Percentiles rank a stretch among this genome's conserved stretches.
phyloP scores from a whole-genome alignment of 2,329 filamentous ascomycete species.

The Aspergillus pseudoviridinutans region DNA sequence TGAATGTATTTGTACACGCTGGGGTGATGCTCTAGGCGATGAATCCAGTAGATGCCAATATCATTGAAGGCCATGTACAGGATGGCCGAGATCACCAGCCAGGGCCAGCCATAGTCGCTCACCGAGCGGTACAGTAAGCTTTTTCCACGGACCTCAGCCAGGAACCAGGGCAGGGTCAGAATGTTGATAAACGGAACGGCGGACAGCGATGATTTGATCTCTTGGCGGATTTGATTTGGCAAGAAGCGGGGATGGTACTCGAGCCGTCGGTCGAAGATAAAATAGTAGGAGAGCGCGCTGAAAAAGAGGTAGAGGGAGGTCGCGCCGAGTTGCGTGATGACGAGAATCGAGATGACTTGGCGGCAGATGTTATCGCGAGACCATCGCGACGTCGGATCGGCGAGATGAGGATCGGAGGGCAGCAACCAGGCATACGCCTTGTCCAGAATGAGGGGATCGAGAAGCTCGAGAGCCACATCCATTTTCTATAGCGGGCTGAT shows the following conservation, averaged over 20 bases:
- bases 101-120: slow-evolving; percentile 47
- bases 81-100: slow-evolving; percentile 11
- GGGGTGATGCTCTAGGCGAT: slow-evolving; percentile 72
- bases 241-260: slow-evolving; percentile 79
- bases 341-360: neutral
- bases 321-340: neutral
- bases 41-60: slow-evolving; percentile 75
- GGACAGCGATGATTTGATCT: slow-evolving; percentile 67
- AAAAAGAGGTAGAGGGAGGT: neutral
- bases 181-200: slow-evolving; percentile 72
- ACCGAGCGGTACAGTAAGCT: slow-evolving; percentile 71
- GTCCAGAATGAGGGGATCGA: neutral
- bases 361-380: neutral
- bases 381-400: neutral
- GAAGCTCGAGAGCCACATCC: neutral
- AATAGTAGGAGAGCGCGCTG: slow-evolving; percentile 60
- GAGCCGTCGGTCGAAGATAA: slow-evolving; percentile 79
- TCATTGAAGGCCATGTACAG: slow-evolving; percentile 78
- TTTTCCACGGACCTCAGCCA: slow-evolving; percentile 70
- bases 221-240: slow-evolving; percentile 75
- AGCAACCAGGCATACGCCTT: slow-evolving; percentile 1
- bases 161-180: slow-evolving; percentile 69
- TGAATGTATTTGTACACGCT: slow-evolving; percentile 72
- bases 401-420: neutral
- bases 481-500: neutral